Conservation (phyloP, 1,139 yeast genomes). For the Meyerozyma athensensis region DNA sequence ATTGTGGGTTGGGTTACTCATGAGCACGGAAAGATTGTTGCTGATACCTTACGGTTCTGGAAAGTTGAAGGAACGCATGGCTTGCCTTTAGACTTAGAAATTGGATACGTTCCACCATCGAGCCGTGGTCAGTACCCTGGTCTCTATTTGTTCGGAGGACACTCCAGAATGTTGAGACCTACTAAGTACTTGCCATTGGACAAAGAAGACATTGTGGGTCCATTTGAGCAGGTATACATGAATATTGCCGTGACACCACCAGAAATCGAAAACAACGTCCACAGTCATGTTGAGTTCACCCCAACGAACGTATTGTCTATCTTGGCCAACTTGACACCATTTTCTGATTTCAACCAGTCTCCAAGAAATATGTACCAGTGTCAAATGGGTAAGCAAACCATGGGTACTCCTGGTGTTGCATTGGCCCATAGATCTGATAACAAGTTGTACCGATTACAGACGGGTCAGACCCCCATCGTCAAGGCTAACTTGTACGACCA, state of each 20-base stretch:
- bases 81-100: conserved; percentile 80
- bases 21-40: conserved; percentile 77
- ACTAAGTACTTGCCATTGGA: conserved; percentile 84
- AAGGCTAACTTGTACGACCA: conserved; percentile 91
- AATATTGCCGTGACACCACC: conserved; percentile 91
- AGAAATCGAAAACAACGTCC: conserved; percentile 77
- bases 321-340: conserved; percentile 93
- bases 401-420: conserved; percentile 99
- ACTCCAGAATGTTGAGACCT: conserved; percentile 94
- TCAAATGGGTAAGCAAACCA: conserved; percentile 99
- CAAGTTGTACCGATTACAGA: conserved; percentile 85
- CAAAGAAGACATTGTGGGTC: conserved; percentile 85
- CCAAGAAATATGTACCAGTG: conserved; percentile 99
- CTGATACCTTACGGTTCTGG: conserved; percentile 90
- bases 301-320: conserved; percentile 94
- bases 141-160: conserved; percentile 82
- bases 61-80: conserved; percentile 78
- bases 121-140: conserved; percentile 97
- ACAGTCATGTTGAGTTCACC: conserved; percentile 88
- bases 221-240: conserved; percentile 97
- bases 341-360: conserved; percentile 96
- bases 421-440: conserved; percentile 90
- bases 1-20: conserved; percentile 95
- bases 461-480: conserved; percentile 97
- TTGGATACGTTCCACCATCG: conserved; percentile 95